phyloP scores from a whole-genome alignment of 768 basidiomycete genomes.

The Rhodosporidiobolus odoratus region DNA sequence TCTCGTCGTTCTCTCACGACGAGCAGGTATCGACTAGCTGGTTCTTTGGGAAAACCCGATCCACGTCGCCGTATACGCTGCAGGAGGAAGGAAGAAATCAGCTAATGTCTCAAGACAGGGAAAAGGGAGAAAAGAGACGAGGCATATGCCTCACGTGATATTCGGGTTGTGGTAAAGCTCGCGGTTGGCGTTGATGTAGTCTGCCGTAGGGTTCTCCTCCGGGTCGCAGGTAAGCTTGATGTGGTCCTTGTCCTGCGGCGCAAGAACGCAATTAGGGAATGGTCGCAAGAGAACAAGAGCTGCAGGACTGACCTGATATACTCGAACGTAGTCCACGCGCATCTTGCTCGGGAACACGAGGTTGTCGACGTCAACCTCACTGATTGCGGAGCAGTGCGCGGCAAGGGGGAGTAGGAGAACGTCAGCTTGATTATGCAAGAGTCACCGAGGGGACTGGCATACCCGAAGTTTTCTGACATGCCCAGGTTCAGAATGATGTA shows the following conservation, averaged over 20 bases:
- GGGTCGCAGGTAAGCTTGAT: constrained; percentile 54
- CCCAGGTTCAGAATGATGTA: constrained; percentile 34
- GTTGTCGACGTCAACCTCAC: constrained; percentile 59
- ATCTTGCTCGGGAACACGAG: constrained; percentile 68
- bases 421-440: background rate
- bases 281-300: no score
- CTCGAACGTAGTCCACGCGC: constrained; percentile 79
- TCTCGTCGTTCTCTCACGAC: no score
- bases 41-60: constrained; percentile 35
- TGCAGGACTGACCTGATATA: constrained; percentile 66
- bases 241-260: constrained; percentile 31
- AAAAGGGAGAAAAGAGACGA: background rate
- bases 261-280: background rate
- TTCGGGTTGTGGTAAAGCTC: constrained; percentile 52
- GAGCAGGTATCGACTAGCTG: constrained; percentile 29
- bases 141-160: constrained; percentile 17
- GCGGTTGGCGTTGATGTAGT: constrained; percentile 61
- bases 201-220: constrained; percentile 53
- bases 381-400: background rate
- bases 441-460: no score
- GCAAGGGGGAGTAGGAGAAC: background rate
- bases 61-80: constrained; percentile 1
- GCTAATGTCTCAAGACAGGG: background rate
- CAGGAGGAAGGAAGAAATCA: background rate
- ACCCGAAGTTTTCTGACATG: constrained; percentile 22